Percentiles rank a stretch among this genome's conserved stretches.
Conservation (phyloP, 371 early-diverging fungal species). For the Apophysomyces variabilis region DNA sequence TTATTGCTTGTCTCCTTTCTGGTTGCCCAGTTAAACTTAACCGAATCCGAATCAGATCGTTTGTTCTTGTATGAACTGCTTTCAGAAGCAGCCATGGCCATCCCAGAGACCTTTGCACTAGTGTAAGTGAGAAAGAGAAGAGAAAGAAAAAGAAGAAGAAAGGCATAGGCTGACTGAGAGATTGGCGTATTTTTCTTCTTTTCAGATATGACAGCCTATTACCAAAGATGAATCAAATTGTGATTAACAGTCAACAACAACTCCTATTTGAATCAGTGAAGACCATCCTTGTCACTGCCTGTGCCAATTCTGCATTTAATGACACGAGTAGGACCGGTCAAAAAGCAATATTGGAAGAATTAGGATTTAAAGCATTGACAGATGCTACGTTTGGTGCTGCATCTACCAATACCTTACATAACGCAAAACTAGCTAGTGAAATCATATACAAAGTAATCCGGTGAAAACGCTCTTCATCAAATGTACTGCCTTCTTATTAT, state of each 20-base stretch:
- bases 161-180: too few relatives aligned
- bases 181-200: conserved; percentile 3
- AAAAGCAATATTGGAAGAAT: conserved; percentile 57
- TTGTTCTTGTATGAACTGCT: conserved; percentile 84
- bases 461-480: background rate
- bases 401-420: conserved; percentile 48
- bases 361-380: conserved; percentile 53
- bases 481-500: background rate
- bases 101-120: conserved; percentile 77
- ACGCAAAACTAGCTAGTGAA: conserved; percentile 65
- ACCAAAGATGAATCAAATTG: conserved; percentile 80
- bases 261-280: conserved; percentile 78
- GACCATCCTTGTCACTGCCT: conserved; percentile 76
- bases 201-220: conserved; percentile 69
- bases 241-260: conserved; percentile 70
- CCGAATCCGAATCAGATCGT: conserved; percentile 85
- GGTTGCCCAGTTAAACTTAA: conserved; percentile 80
- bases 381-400: conserved; percentile 52
- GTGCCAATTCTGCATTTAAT: conserved; percentile 64
- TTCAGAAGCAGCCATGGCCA: conserved; percentile 76
- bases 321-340: conserved; percentile 51
- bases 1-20: conserved; percentile 77
- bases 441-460: conserved; percentile 63
- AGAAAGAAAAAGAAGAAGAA: background rate
- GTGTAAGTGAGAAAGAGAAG: conserved; percentile 54